Evolutionary conservation across 108 stramenopile genomes (phyloP).

Genomic region (Conticribra guillardii): DNA sequence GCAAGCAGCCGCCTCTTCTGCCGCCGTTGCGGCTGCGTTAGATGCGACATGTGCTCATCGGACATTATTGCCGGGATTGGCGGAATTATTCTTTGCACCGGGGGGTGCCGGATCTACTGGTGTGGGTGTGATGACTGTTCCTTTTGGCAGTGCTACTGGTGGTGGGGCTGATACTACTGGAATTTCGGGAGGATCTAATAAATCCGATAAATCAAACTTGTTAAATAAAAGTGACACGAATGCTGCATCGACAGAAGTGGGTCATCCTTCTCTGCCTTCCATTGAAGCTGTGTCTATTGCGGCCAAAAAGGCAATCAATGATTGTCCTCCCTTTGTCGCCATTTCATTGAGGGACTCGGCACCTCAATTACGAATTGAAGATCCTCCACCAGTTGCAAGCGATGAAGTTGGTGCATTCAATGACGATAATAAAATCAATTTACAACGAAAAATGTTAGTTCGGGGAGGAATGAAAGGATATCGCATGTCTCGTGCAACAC

Average conservation of each 20-base stretch:
- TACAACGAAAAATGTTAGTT: conserved; percentile 49
- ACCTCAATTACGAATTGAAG: conserved; percentile 70
- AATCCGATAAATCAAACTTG: not conserved
- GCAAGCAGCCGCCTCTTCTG: conserved; percentile 15
- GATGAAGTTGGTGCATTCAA: not conserved
- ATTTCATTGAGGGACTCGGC: conserved; percentile 78
- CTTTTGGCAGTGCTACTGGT: not conserved
- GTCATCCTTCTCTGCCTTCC: conserved; percentile 55
- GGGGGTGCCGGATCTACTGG: not conserved
- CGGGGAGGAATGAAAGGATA: conserved; percentile 76
- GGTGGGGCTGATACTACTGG: not conserved
- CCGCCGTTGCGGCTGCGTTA: conserved; percentile 12
- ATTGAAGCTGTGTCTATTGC: conserved; percentile 58
- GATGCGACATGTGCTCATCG: conserved; percentile 16
- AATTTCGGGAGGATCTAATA: not conserved
- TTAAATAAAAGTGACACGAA: not conserved
- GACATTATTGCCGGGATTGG: conserved; percentile 16
- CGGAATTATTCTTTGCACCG: conserved; percentile 9
- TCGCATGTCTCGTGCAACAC: conserved; percentile 86
- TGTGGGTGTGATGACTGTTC: not conserved
- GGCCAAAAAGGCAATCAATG: conserved; percentile 56
- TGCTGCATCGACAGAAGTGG: conserved; percentile 1
- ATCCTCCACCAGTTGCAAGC: conserved; percentile 23
- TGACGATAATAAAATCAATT: not conserved
- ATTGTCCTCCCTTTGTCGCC: conserved; percentile 80